Evolutionary conservation across 306 rosid species (phyloP), one percentile per base, ranked within the genome.

Genomic region (Hippophae gyantsensis): DNA sequence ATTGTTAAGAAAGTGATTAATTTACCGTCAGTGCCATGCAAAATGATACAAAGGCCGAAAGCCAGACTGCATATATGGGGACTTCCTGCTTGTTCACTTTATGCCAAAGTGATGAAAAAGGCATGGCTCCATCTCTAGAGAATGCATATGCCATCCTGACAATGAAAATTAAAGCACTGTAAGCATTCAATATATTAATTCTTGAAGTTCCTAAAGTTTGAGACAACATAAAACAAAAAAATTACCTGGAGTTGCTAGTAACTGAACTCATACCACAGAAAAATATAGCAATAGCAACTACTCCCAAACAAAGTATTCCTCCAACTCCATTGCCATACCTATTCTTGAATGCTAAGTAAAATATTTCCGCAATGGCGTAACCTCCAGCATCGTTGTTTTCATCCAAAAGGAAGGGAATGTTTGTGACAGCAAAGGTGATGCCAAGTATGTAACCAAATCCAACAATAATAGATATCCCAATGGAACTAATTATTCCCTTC

Each of bases 41-140:
- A 64, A 92, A 92, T 42, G 99, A 82, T 69, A 88, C 62, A 7
- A 68, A 12, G 56, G 75, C 93, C 7, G 99, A 92, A 48, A 92
- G 83, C 99, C 95, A 92, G 58, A 92, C 99, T 8, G 99, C 90
- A 58, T 86, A 72, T 52, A 86, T 61, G 58, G 96, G 99, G 61
- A 92, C 88, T 49, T 92, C 97, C 5, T 83, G 86, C 71, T 63
- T 73, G 78, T 86, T 82, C 54, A 92, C 99, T 82, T 78, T 68
- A 67, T 86, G 99, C 97, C 99, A 86, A 55, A 79, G 55, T 0
- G 94, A 78, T 25, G 99, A 92, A 47, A 86, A 74, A 57, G 99
- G 99, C 99, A 92, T 86, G 62, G 99, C 97, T 59, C 97, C 99
- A 56, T 92, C 99, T 72, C 99, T 86, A 49, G 99, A 92, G 82